Conservation (phyloP, 2,329 filamentous ascomycete species). For the Pseudomassariella vexata region DNA sequence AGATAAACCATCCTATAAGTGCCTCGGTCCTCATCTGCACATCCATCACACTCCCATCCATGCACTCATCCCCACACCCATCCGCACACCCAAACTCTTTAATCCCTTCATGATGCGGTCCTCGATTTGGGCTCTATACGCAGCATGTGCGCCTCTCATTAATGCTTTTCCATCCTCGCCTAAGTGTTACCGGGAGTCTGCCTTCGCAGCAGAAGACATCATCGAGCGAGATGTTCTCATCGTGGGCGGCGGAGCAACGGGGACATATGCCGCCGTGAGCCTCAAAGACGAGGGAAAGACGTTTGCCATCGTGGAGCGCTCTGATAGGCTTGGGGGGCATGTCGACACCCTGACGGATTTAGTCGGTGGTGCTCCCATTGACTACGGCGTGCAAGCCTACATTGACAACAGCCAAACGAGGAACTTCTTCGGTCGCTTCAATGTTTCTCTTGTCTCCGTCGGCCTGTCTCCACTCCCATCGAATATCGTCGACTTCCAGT, state of each 20-base stretch:
- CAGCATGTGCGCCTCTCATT: too few relatives aligned
- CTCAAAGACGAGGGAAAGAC: conserved; percentile 27
- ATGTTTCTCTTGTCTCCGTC: conserved; percentile 23
- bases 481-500: conserved; percentile 29
- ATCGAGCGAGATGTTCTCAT: conserved; percentile 14
- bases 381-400: conserved; percentile 32
- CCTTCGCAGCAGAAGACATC: neutral
- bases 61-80: too few relatives aligned
- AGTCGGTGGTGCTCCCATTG: conserved; percentile 24
- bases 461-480: conserved; percentile 20
- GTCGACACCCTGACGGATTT: conserved; percentile 40
- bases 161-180: too few relatives aligned
- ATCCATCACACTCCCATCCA: too few relatives aligned
- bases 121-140: too few relatives aligned
- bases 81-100: too few relatives aligned
- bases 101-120: too few relatives aligned
- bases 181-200: too few relatives aligned
- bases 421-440: conserved; percentile 38
- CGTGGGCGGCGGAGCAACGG: conserved; percentile 33
- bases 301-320: conserved; percentile 30
- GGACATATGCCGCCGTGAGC: conserved; percentile 29
- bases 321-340: conserved; percentile 33
- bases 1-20: too few relatives aligned
- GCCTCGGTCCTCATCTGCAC: too few relatives aligned
- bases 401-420: conserved; percentile 30